Conservation (phyloP, 163 green algal species). For the Scenedesmus sp. region DNA sequence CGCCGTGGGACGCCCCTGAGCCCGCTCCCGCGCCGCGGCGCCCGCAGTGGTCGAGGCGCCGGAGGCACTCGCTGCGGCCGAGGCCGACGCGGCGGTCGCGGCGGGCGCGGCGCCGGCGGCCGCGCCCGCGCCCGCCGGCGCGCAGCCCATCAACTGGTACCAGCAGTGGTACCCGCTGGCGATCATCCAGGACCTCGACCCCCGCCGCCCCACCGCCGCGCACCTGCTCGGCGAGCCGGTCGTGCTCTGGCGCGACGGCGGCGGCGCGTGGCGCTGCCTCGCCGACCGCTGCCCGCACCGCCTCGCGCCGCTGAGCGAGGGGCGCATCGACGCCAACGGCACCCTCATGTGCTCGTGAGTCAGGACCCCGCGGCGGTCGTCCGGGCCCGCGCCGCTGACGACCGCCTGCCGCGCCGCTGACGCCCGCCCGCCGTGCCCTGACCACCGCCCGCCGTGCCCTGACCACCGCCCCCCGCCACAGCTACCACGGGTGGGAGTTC, state of each 20-base stretch:
- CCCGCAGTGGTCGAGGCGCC: constrained; percentile 2
- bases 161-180: constrained; percentile 51
- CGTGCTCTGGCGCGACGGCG: constrained; percentile 62
- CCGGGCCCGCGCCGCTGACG: too few relatives aligned
- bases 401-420: too few relatives aligned
- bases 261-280: constrained; percentile 57
- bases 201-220: constrained; percentile 43
- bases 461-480: too few relatives aligned
- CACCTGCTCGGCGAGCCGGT: constrained; percentile 62
- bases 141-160: constrained; percentile 47
- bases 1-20: too few relatives aligned
- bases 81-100: neutral
- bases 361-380: too few relatives aligned
- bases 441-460: too few relatives aligned
- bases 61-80: neutral
- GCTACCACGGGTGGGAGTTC: constrained; percentile 53
- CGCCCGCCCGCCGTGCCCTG: too few relatives aligned
- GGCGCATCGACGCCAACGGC: constrained; percentile 54
- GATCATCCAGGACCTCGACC: constrained; percentile 53
- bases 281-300: constrained; percentile 73
- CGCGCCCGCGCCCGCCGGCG: neutral
- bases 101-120: neutral
- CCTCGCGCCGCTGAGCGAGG: constrained; percentile 57
- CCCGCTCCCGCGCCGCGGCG: too few relatives aligned
- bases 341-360: constrained; percentile 56